Conservation (phyloP, 805 yeast species). For the Tetrapisispora taiwanensis region DNA sequence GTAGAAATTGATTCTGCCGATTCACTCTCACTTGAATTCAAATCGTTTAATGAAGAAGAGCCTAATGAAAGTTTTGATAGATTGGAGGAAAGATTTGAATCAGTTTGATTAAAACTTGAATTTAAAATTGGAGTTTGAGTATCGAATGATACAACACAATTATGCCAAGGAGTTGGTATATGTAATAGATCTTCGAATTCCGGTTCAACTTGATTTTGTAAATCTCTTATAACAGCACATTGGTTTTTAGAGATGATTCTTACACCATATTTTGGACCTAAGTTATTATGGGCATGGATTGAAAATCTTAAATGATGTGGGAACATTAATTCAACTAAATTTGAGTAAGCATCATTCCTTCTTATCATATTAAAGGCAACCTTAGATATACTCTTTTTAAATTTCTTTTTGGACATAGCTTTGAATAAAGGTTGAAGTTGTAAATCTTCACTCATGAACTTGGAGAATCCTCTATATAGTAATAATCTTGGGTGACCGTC, state of each 20-base stretch:
- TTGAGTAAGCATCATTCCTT: slow-evolving; percentile 56
- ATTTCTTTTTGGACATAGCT: slow-evolving; percentile 35
- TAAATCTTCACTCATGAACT: slow-evolving; percentile 51
- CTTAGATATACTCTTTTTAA: slow-evolving; percentile 40
- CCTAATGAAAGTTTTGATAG: background rate
- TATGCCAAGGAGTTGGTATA: slow-evolving; percentile 63
- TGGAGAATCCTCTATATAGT: slow-evolving; percentile 48
- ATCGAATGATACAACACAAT: slow-evolving; percentile 33
- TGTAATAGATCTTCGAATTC: slow-evolving; percentile 43
- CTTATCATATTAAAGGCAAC: slow-evolving; percentile 58
- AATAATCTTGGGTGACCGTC: slow-evolving; percentile 45
- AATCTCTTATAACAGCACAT: slow-evolving; percentile 39
- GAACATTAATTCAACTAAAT: slow-evolving; percentile 47
- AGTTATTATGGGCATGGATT: slow-evolving; percentile 50
- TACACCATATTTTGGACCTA: slow-evolving; percentile 53
- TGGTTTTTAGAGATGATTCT: slow-evolving; percentile 35
- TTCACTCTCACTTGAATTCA: background rate
- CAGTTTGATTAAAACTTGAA: background rate
- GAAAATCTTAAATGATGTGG: slow-evolving; percentile 52
- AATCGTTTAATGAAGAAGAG: background rate
- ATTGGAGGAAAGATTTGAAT: background rate
- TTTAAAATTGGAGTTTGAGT: background rate
- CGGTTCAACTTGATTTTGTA: slow-evolving; percentile 34
- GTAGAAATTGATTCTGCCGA: background rate
- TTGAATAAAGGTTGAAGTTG: slow-evolving; percentile 33